Percentiles rank a stretch among this genome's conserved stretches.
Evolutionary conservation across 108 stramenopile species (phyloP).

Genomic region (Cylindrotheca fusiformis): DNA sequence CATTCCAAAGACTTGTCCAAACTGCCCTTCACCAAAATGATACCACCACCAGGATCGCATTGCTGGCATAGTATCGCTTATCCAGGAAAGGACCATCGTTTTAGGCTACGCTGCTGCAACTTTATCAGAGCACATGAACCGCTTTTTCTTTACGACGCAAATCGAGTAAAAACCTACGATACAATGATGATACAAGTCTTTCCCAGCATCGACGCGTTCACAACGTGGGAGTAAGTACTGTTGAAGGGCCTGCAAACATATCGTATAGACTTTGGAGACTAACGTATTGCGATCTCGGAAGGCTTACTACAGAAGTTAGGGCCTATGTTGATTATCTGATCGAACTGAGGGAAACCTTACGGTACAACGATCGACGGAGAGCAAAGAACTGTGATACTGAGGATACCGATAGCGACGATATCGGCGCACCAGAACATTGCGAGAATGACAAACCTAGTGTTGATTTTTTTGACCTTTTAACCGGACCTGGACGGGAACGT

Average conservation of each 20-base stretch:
- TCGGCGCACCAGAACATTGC: background rate
- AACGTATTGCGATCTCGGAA: background rate
- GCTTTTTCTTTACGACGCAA: background rate
- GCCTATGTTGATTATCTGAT: constrained; percentile 47
- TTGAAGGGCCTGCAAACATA: background rate
- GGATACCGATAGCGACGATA: background rate
- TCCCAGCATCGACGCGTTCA: constrained; percentile 20
- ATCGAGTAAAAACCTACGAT: background rate
- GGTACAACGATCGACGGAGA: constrained; percentile 38
- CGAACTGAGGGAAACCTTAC: constrained; percentile 40
- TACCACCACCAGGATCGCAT: constrained; percentile 21
- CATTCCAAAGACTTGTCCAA: constrained; percentile 14
- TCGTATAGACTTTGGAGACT: no score
- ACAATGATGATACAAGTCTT: constrained; percentile 30
- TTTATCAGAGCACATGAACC: constrained; percentile 33
- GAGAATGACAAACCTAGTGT: background rate
- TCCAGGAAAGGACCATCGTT: constrained; percentile 62
- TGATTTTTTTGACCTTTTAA: constrained; percentile 31
- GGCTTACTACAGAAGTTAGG: constrained; percentile 31
- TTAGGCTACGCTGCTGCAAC: constrained; percentile 46
- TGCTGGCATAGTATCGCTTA: constrained; percentile 59
- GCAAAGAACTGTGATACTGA: constrained; percentile 3
- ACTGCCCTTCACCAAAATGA: constrained; percentile 16
- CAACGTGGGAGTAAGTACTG: constrained; percentile 36
- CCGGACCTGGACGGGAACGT: constrained; percentile 9